These are phyloP conservation scores for Naganishia vaughanmartiniae DNA, from an alignment of 768 basidiomycete genomes.

Conservation along the genomic window DNA sequence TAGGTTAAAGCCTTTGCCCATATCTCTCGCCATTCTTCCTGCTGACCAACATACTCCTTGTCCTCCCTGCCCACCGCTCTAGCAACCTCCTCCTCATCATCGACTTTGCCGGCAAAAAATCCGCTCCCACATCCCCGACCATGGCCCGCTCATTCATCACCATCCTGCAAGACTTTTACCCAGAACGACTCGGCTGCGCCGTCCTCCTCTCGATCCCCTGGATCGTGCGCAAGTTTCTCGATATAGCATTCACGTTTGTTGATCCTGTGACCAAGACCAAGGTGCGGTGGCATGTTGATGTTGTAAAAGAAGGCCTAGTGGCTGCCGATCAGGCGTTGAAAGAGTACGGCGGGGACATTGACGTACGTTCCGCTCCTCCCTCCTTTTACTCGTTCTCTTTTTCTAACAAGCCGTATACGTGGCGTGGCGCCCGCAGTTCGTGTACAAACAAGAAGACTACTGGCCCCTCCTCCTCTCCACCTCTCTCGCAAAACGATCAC, in stretches of 20 bases:
- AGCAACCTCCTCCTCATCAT: constrained; percentile 33
- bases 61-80: background rate
- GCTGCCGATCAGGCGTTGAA: constrained; percentile 10
- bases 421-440: constrained; percentile 21
- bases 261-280: constrained; percentile 33
- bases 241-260: constrained; percentile 32
- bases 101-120: constrained; percentile 32
- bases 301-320: constrained; percentile 30
- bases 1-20: constrained; percentile 10
- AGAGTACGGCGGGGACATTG: constrained; percentile 30
- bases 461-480: constrained; percentile 25
- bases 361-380: too few relatives aligned
- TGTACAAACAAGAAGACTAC: constrained; percentile 32
- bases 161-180: constrained; percentile 29
- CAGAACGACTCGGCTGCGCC: constrained; percentile 32
- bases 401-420: too few relatives aligned
- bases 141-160: constrained; percentile 27
- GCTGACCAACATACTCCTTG: background rate
- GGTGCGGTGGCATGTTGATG: constrained; percentile 27
- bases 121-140: constrained; percentile 24
- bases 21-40: background rate
- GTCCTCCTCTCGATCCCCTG: constrained; percentile 31
- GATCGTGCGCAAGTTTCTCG: constrained; percentile 35
- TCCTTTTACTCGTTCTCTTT: too few relatives aligned
- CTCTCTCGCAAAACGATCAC: constrained; percentile 14